Evolutionary conservation across 1,139 yeast species (phyloP).

Genomic region (Scheffersomyces cryptocercus): DNA sequence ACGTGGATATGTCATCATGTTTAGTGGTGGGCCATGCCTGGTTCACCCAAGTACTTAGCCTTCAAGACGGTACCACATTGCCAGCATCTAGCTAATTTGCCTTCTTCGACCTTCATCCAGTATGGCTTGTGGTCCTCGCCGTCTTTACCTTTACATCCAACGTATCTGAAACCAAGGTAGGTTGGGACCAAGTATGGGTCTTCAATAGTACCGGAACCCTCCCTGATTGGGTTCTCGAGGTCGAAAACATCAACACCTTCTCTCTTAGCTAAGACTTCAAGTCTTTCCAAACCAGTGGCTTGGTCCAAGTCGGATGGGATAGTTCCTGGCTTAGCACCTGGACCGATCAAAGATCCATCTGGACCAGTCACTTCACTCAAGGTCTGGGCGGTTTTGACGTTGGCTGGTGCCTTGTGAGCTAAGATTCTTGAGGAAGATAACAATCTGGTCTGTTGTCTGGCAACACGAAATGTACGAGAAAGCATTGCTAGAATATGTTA

Average conservation of each 20-base stretch:
- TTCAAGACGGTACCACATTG: constrained; percentile 97
- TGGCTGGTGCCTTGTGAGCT: constrained; percentile 19
- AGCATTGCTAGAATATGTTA: constrained; percentile 34
- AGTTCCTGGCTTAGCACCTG: constrained; percentile 80
- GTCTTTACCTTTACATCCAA: constrained; percentile 91
- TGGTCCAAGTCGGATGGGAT: constrained; percentile 94
- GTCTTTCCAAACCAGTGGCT: constrained; percentile 98
- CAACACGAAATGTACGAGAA: constrained; percentile 43
- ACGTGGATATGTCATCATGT: background rate
- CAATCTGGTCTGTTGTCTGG: constrained; percentile 41
- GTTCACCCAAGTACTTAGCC: constrained; percentile 85
- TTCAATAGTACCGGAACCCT: constrained; percentile 78
- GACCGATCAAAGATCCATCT: constrained; percentile 75
- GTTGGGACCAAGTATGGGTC: constrained; percentile 91
- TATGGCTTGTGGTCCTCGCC: constrained; percentile 90
- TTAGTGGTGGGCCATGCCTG: constrained; percentile 58
- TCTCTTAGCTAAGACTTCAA: constrained; percentile 89
- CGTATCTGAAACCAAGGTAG: constrained; percentile 90
- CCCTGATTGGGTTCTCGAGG: constrained; percentile 81
- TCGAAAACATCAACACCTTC: constrained; percentile 97
- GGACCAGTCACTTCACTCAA: constrained; percentile 81
- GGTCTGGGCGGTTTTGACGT: constrained; percentile 58
- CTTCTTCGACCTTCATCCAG: constrained; percentile 92
- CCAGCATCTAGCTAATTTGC: constrained; percentile 93
- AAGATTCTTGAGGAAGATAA: constrained; percentile 39